Conservation (phyloP, 176 grass and related monocot species). For the Puya raimondii region DNA sequence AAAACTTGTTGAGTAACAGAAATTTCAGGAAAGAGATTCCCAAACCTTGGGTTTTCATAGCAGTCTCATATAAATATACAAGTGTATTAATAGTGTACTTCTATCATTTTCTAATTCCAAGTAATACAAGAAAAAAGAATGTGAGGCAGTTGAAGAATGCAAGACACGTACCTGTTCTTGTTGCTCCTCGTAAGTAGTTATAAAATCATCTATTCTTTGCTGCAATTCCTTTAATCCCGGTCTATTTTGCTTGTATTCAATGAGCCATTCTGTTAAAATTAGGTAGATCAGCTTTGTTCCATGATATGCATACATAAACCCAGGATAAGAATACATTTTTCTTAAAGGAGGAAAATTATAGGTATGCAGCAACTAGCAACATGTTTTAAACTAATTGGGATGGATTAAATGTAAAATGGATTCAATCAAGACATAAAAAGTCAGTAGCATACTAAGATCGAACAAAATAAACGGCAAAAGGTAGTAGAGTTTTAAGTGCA, state of each 20-base stretch:
- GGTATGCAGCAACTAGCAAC: background rate
- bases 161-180: slow-evolving; percentile 47
- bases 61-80: too few species aligned
- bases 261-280: slow-evolving; percentile 62
- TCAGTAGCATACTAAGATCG: background rate
- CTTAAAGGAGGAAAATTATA: background rate
- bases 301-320: background rate
- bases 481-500: too few species aligned
- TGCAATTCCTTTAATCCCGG: slow-evolving; percentile 63
- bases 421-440: slow-evolving; percentile 11
- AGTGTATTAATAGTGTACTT: background rate
- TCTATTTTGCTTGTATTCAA: slow-evolving; percentile 62
- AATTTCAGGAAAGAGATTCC: too few species aligned
- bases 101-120: background rate
- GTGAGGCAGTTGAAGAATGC: background rate
- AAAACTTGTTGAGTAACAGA: too few species aligned
- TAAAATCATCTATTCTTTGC: slow-evolving; percentile 88
- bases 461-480: too few species aligned
- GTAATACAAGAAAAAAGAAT: background rate
- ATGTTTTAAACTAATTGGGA: too few species aligned
- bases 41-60: too few species aligned
- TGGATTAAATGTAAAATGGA: too few species aligned
- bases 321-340: background rate
- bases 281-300: background rate
- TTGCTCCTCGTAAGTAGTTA: slow-evolving; percentile 66